Conservation (phyloP, 202 grass and related monocot species). For the Cymbopogon flexuosus region DNA sequence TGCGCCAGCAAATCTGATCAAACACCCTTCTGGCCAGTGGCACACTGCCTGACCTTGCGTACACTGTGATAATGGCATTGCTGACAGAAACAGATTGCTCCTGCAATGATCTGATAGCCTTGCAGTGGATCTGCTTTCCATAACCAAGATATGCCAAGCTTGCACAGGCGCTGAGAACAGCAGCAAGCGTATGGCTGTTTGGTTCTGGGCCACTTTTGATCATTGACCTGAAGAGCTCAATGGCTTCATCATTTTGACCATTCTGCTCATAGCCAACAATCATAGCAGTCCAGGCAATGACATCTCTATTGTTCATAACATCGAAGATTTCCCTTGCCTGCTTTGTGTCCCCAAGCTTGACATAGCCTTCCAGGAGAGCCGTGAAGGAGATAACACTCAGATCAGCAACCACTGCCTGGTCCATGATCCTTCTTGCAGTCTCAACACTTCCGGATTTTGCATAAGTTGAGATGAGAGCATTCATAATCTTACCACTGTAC, state of each 20-base stretch:
- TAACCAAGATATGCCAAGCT: conserved; percentile 56
- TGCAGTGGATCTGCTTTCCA: conserved; percentile 78
- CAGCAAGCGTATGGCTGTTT: conserved; percentile 69
- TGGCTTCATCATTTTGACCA: conserved; percentile 52
- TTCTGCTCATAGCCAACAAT: conserved; percentile 87
- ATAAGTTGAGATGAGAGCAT: conserved; percentile 83
- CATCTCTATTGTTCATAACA: conserved; percentile 65
- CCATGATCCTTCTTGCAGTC: conserved; percentile 52
- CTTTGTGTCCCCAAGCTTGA: conserved; percentile 60
- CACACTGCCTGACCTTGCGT: conserved; percentile 63
- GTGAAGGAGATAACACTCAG: conserved; percentile 85
- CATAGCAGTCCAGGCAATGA: conserved; percentile 85
- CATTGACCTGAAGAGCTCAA: conserved; percentile 74
- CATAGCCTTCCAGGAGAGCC: conserved; percentile 76
- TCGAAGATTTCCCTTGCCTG: conserved; percentile 65
- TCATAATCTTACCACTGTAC: conserved; percentile 46
- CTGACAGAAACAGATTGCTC: conserved; percentile 55
- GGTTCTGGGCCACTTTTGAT: conserved; percentile 56
- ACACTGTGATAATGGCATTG: conserved; percentile 64
- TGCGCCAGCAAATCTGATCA: conserved; percentile 34
- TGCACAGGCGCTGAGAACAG: conserved; percentile 60
- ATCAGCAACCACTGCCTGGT: conserved; percentile 30
- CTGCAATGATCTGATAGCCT: conserved; percentile 54
- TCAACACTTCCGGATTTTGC: conserved; percentile 59
- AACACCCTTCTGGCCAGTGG: conserved; percentile 57